Evolutionary conservation across 257 asterid species (phyloP).

Genomic region (Schizonepeta tenuifolia): DNA sequence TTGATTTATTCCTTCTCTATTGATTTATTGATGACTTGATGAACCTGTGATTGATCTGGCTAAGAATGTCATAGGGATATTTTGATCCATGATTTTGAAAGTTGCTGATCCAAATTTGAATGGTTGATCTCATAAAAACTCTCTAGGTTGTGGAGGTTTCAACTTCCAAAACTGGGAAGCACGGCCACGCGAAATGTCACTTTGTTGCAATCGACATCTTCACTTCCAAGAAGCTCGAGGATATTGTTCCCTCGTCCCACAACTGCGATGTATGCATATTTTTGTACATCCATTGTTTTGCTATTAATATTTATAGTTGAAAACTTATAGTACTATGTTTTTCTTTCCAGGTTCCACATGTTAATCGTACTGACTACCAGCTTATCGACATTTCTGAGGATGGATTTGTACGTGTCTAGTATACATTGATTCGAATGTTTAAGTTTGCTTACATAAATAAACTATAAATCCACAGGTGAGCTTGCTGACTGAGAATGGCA

Average conservation of each 20-base stretch:
- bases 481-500: slow-evolving; percentile 80
- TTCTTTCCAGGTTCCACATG: slow-evolving; percentile 81
- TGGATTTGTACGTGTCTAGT: slow-evolving; percentile 70
- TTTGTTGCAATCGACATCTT: slow-evolving; percentile 89
- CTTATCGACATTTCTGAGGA: slow-evolving; percentile 95
- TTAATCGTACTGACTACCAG: slow-evolving; percentile 88
- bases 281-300: not conserved
- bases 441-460: not conserved
- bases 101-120: not conserved
- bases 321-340: not conserved
- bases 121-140: slow-evolving; percentile 1
- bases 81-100: not conserved
- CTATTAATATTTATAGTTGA: not conserved
- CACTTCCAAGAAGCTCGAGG: slow-evolving; percentile 89
- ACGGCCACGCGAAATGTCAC: slow-evolving; percentile 93
- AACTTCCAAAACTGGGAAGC: slow-evolving; percentile 96
- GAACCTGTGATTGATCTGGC: not conserved
- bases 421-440: not conserved
- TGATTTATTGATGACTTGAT: not conserved
- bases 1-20: not conserved
- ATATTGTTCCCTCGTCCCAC: slow-evolving; percentile 97
- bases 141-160: slow-evolving; percentile 90
- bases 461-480: slow-evolving; percentile 60
- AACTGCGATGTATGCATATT: slow-evolving; percentile 68
- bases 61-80: not conserved